Evolutionary conservation across 148 eudicot species (phyloP).

Genomic region (Nepenthes gracilis): DNA sequence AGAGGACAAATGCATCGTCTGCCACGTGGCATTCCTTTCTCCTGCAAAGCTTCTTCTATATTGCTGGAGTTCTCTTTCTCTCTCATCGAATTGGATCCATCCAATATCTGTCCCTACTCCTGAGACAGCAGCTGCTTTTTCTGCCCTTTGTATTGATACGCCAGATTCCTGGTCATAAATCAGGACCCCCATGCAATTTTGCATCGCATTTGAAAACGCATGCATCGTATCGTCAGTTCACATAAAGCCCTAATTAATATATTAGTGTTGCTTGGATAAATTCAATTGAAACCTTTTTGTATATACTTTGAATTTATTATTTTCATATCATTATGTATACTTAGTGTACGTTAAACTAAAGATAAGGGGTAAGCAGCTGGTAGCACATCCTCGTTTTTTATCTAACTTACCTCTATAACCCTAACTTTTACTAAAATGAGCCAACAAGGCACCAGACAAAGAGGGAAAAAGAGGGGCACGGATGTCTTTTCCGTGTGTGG

Average conservation of each 20-base stretch:
- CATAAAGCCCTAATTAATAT: no score
- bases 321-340: background rate
- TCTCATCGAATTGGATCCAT: background rate
- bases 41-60: slow-evolving; percentile 6
- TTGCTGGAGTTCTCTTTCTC: slow-evolving; percentile 14
- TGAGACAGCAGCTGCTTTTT: slow-evolving; percentile 10
- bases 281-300: no score
- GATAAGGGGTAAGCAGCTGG: no score
- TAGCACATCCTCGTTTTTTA: background rate
- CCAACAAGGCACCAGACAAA: no score
- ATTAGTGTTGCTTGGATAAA: no score
- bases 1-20: slow-evolving; percentile 10
- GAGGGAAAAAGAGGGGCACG: no score
- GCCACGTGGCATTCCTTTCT: slow-evolving; percentile 66
- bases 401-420: background rate
- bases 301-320: no score
- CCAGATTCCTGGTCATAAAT: slow-evolving; percentile 20
- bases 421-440: no score
- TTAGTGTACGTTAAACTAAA: background rate
- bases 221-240: no score
- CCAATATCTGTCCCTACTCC: slow-evolving; percentile 5
- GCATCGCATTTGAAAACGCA: no score
- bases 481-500: no score
- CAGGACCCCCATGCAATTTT: background rate
- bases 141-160: slow-evolving; percentile 18